Base-by-base conservation (phyloP, 2,329 filamentous ascomycete species). In the Pseudocercospora eumusae region DNA sequence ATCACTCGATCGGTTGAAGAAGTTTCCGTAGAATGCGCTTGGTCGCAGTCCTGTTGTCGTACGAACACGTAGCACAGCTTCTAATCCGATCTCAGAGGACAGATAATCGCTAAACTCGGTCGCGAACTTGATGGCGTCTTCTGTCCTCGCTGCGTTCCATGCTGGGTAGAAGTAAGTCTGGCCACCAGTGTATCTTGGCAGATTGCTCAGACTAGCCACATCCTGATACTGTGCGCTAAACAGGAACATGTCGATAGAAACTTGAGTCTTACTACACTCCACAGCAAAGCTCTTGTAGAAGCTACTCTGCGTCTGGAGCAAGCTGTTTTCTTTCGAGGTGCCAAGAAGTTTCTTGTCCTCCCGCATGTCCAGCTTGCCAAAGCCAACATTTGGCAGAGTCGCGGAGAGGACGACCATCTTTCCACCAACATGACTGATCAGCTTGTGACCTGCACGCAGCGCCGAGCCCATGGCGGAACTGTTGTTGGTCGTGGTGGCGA, bases 271-370 rank as follows among this genome's bases (percentile, higher is more conserved):
- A 40, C 93, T 97, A 78, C 95, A 99, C 75, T 99, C 95, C 2
- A 99, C 95, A 0, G 95, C 95, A 73, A 99, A 99, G 72, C 91
- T 96, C 83, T 99, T 99, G 84, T 98, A 99, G 78, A 98, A 99
- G 73, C 91, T 92, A 80, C 92, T 97, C 44, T 87, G 90, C 0
- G 95, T 97, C 76, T 98, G 93, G 57, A 99, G 81, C 31, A 99
- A 83, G 64, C 84, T 82, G 67, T 86, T 92, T 76, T 99, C 95
- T 77, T 97, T 97, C 68, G 89, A 92, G 1, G 95, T 99, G 36
- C 95, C 95, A 23, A 99, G 82, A 15, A 96, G 79, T 79, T 96
- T 97, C 83, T 97, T 97, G 77, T 99, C 93, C 78, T 98, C 93
- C 71, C 95, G 86, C 86, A 96, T 90, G 40, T 96, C 92, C 60